These are phyloP conservation scores for Athelia sp. DNA, from an alignment of 1,284 basidiomycete genomes.

Conservation along the genomic window DNA sequence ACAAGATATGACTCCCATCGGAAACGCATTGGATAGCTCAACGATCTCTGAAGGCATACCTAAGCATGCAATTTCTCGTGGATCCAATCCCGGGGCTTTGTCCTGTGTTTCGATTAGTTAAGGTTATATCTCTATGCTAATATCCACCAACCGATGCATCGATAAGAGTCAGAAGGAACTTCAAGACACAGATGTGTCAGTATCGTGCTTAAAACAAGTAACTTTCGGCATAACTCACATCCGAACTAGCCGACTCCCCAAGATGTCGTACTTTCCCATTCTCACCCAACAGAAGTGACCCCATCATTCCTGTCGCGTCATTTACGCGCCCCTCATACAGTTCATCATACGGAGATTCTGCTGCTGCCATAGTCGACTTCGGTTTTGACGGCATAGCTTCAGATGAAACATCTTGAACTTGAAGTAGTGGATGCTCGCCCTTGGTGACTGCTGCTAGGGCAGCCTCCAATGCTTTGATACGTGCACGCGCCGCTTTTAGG, in stretches of 20 bases:
- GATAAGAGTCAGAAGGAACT: slow-evolving; percentile 42
- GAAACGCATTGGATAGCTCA: slow-evolving; percentile 42
- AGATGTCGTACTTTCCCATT: slow-evolving; percentile 43
- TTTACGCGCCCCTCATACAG: slow-evolving; percentile 14
- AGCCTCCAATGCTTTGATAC: slow-evolving; percentile 53
- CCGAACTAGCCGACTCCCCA: slow-evolving; percentile 39
- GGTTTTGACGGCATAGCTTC: too few species aligned
- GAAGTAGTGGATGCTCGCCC: neutral
- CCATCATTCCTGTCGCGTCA: slow-evolving; percentile 29
- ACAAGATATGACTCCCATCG: slow-evolving; percentile 37
- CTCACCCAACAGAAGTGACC: slow-evolving; percentile 38
- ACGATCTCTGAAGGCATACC: slow-evolving; percentile 37
- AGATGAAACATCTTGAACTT: slow-evolving; percentile 3
- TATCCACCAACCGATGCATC: slow-evolving; percentile 25
- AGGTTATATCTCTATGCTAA: too few species aligned
- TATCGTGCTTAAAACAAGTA: slow-evolving; percentile 1
- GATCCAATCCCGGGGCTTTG: neutral
- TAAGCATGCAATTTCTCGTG: slow-evolving; percentile 8
- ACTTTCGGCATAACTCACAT: slow-evolving; percentile 24
- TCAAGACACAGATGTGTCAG: slow-evolving; percentile 1
- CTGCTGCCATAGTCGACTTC: too few species aligned
- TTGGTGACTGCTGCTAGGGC: slow-evolving; percentile 30
- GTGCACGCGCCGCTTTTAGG: slow-evolving; percentile 36
- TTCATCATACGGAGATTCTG: slow-evolving; percentile 7
- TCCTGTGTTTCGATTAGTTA: neutral